Base-by-base conservation (phyloP, 2,329 filamentous ascomycete species). In the Polytolypa hystricis region DNA sequence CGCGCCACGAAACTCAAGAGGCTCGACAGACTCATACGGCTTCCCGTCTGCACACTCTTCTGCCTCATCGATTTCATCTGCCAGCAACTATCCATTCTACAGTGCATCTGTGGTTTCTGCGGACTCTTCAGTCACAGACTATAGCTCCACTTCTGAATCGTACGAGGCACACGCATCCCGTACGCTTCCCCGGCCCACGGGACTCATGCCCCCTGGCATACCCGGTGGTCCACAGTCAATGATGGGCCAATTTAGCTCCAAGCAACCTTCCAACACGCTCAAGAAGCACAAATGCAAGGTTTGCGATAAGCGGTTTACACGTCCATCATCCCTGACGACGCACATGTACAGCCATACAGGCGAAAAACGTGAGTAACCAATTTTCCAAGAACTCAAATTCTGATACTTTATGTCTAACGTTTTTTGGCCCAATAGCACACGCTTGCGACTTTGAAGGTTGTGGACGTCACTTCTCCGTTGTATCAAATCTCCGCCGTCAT, bases 231-330 rank as follows among this genome's bases (percentile, higher is more conserved):
- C 86, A 2, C 84, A 93, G 56, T 93, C 87, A 0, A 95, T 98
- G 86, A 98, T 98, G 91, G 79, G 85, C 35, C 87, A 93, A 53
- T 96, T 96, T 66, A 95, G 84, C 64, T 95, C 89, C 45, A 95
- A 95, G 65, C 80, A 95, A 35, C 87, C 86, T 0, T 87, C 84
- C 12, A 94, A 85, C 64, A 91, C 89, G 7, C 86, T 95, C 58
- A 96, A 96, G 77, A 96, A 96, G 71, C 91, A 96, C 68, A 95
- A 95, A 70, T 96, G 89, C 74, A 95, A 94, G 66, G 84, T 96
- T 42, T 96, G 89, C 68, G 89, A 95, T 63, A 95, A 96, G 73
- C 79, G 89, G 29, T 96, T 96, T 60, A 95, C 89, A 2, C 76
- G 89, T 37, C 89, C 89, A 1, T 94, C 86, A 56, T 95, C 89